Percentiles rank a stretch among this genome's conserved stretches.
Conservation (phyloP, 2,329 filamentous ascomycete genomes). For the Onygenales sp. region DNA sequence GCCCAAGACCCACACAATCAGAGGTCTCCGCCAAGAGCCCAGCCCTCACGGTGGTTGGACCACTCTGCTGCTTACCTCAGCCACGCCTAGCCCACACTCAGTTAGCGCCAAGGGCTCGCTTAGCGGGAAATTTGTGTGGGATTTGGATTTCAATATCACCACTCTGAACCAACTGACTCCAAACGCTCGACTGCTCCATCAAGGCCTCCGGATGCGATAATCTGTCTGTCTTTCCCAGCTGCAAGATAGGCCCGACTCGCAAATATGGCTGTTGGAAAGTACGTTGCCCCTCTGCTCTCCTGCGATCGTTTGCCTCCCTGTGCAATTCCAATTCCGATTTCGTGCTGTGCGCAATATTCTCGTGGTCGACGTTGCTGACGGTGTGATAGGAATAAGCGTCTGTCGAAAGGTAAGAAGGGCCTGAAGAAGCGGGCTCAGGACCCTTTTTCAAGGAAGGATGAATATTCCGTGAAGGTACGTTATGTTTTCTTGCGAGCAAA, state of each 20-base stretch:
- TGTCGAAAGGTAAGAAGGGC: constrained; percentile 99
- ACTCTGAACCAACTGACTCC: constrained; percentile 24
- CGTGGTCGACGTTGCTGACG: constrained; percentile 2
- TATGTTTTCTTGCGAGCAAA: constrained; percentile 18
- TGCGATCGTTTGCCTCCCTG: constrained; percentile 4
- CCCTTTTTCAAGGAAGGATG: constrained; percentile 98
- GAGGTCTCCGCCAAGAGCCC: neutral
- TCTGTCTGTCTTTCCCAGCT: constrained; percentile 32
- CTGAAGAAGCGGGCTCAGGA: constrained; percentile 99
- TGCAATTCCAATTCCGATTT: constrained; percentile 2
- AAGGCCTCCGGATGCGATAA: constrained; percentile 30
- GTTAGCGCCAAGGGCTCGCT: constrained; percentile 25
- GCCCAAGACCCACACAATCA: neutral
- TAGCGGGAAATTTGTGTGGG: constrained; percentile 38
- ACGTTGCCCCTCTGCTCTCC: constrained; percentile 27
- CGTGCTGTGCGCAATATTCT: neutral
- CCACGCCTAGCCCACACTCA: neutral
- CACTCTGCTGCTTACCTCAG: constrained; percentile 6
- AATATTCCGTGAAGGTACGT: constrained; percentile 90
- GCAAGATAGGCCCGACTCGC: constrained; percentile 43
- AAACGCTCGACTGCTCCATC: constrained; percentile 28
- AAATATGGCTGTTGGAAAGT: constrained; percentile 79
- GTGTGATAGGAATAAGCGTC: constrained; percentile 83
- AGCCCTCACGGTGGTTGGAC: neutral
- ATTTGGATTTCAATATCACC: constrained; percentile 30